phyloP scores from a whole-genome alignment of 805 yeast genomes.

The Zygosaccharomyces siamensis region DNA sequence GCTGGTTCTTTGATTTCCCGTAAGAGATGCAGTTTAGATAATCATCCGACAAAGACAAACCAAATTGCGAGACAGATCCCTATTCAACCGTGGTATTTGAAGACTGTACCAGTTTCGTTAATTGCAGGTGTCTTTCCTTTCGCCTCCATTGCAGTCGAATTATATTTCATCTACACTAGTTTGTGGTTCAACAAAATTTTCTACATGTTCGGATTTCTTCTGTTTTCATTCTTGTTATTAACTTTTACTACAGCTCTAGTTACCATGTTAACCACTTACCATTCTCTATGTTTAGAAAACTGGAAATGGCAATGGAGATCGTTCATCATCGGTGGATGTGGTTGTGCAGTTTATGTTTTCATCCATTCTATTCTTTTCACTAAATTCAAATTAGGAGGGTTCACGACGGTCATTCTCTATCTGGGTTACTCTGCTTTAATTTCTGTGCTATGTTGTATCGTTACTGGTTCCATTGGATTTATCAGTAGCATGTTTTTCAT shows the following conservation, averaged over 20 bases:
- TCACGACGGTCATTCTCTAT: slow-evolving; percentile 72
- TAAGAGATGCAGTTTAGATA: slow-evolving; percentile 50
- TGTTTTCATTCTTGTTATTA: slow-evolving; percentile 82
- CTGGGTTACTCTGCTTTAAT: slow-evolving; percentile 76
- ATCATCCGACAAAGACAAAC: slow-evolving; percentile 80
- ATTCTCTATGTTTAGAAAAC: slow-evolving; percentile 82
- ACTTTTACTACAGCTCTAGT: slow-evolving; percentile 74
- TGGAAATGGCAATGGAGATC: slow-evolving; percentile 98
- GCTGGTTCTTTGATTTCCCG: slow-evolving; percentile 78
- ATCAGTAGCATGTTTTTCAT: slow-evolving; percentile 68
- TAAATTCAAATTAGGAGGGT: slow-evolving; percentile 63
- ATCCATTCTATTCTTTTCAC: slow-evolving; percentile 75
- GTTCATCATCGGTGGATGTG: slow-evolving; percentile 84
- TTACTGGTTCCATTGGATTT: slow-evolving; percentile 88
- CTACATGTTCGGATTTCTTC: slow-evolving; percentile 96
- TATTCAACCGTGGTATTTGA: slow-evolving; percentile 77
- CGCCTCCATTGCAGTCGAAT: slow-evolving; percentile 90
- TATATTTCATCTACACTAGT: slow-evolving; percentile 86
- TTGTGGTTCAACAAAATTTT: slow-evolving; percentile 90
- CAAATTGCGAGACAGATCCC: slow-evolving; percentile 98
- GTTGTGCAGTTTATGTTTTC: slow-evolving; percentile 80
- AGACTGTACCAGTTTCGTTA: slow-evolving; percentile 58
- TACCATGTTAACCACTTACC: slow-evolving; percentile 74
- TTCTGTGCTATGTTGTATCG: slow-evolving; percentile 64
- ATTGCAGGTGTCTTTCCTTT: slow-evolving; percentile 91